These are phyloP conservation scores for Candida nemodendra DNA, from an alignment of 805 yeast genomes.

Conservation along the genomic window DNA sequence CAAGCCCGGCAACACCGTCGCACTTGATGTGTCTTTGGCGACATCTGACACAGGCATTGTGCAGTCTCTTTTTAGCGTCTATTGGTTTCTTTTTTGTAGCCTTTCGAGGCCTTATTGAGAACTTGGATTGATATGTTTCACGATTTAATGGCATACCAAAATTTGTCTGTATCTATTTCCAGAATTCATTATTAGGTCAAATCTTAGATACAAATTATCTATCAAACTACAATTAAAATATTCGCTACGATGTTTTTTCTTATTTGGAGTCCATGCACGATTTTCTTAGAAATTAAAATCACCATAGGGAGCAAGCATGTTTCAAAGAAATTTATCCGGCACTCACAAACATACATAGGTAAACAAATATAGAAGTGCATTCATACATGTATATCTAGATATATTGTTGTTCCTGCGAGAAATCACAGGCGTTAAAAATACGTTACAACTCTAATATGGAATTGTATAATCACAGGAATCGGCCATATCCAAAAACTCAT, in stretches of 20 bases:
- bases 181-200: background rate
- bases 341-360: too few relatives aligned
- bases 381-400: too few relatives aligned
- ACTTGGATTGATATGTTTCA: slow-evolving; percentile 17
- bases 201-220: background rate
- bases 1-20: slow-evolving; percentile 61
- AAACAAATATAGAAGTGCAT: too few relatives aligned
- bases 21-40: slow-evolving; percentile 67
- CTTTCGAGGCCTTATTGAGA: slow-evolving; percentile 9
- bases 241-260: too few relatives aligned
- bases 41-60: slow-evolving; percentile 52
- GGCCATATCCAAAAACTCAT: slow-evolving; percentile 20
- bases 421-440: too few relatives aligned
- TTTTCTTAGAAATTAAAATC: too few relatives aligned
- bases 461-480: slow-evolving; percentile 17
- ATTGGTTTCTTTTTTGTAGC: background rate
- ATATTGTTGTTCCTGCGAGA: too few relatives aligned
- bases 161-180: too few relatives aligned
- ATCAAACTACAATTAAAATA: too few relatives aligned
- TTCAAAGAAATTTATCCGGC: too few relatives aligned
- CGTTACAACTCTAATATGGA: slow-evolving; percentile 8
- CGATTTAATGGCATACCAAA: slow-evolving; percentile 13
- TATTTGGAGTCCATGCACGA: too few relatives aligned
- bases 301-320: too few relatives aligned
- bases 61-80: slow-evolving; percentile 9